Evolutionary conservation across 2,329 filamentous ascomycete species (phyloP).

Genomic region (Tolypocladium endophyticum): DNA sequence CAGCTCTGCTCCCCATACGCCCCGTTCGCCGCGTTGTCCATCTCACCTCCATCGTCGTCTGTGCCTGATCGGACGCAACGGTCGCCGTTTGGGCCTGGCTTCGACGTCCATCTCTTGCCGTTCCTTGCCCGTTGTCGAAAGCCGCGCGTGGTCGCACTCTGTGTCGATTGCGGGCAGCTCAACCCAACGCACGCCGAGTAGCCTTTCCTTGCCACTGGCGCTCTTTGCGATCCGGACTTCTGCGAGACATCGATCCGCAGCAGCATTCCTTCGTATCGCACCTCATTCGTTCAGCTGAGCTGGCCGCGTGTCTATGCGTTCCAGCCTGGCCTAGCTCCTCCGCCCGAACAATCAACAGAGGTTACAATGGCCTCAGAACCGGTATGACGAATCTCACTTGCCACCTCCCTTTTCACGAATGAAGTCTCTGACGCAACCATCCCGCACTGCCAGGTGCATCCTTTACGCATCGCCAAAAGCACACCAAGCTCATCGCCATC

Average conservation of each 20-base stretch:
- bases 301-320: slow-evolving; percentile 22
- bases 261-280: slow-evolving; percentile 18
- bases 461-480: slow-evolving; percentile 69
- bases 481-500: slow-evolving; percentile 47
- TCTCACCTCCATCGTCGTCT: neutral
- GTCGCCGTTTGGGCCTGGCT: slow-evolving; percentile 1
- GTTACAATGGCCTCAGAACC: slow-evolving; percentile 26
- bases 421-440: slow-evolving; percentile 2
- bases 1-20: neutral
- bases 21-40: neutral
- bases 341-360: slow-evolving; percentile 10
- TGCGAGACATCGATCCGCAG: slow-evolving; percentile 6
- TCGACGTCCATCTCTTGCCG: neutral
- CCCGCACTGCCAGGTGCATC: slow-evolving; percentile 48
- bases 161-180: neutral
- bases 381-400: slow-evolving; percentile 19
- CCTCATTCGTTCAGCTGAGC: slow-evolving; percentile 10
- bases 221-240: neutral
- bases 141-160: neutral
- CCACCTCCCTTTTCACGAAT: slow-evolving; percentile 2
- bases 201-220: neutral
- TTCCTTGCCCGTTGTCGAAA: neutral
- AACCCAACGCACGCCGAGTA: neutral
- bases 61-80: neutral
- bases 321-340: slow-evolving; percentile 10